A percentile compares a stretch with the other conserved stretches of the same genome.
Conservation (phyloP, 2,329 filamentous ascomycete genomes). For the Fusarium graminum region DNA sequence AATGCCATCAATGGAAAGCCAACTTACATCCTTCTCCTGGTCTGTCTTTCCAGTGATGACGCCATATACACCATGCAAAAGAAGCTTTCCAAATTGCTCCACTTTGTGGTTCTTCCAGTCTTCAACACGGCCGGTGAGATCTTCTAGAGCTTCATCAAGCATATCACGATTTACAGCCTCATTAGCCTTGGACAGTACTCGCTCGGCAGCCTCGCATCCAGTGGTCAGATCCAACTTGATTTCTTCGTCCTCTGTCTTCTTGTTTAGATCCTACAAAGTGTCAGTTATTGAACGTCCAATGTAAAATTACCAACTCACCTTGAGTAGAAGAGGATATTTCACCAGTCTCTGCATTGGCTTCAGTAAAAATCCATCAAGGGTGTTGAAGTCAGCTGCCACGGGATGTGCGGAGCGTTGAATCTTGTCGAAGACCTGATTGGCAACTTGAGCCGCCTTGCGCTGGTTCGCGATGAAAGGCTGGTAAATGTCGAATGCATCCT, state of each 20-base stretch:
- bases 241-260: constrained; percentile 82
- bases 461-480: constrained; percentile 98
- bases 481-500: constrained; percentile 91
- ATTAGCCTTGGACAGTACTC: constrained; percentile 87
- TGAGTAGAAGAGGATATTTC: constrained; percentile 92
- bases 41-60: constrained; percentile 92
- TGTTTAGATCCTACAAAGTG: constrained; percentile 78
- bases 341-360: constrained; percentile 97
- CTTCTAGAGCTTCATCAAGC: constrained; percentile 83
- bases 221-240: constrained; percentile 77
- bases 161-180: constrained; percentile 91
- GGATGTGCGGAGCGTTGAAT: constrained; percentile 80
- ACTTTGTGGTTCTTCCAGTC: constrained; percentile 97
- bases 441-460: constrained; percentile 87
- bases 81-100: constrained; percentile 88
- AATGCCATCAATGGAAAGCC: constrained; percentile 47
- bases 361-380: constrained; percentile 89
- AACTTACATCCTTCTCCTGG: constrained; percentile 86
- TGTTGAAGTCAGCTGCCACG: constrained; percentile 89
- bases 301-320: constrained; percentile 64
- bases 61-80: constrained; percentile 90
- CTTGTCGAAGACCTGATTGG: constrained; percentile 87
- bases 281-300: constrained; percentile 43
- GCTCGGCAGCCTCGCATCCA: constrained; percentile 85
- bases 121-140: constrained; percentile 85